Conservation (phyloP, 331 rosid genomes). For the Ulmus americana region DNA sequence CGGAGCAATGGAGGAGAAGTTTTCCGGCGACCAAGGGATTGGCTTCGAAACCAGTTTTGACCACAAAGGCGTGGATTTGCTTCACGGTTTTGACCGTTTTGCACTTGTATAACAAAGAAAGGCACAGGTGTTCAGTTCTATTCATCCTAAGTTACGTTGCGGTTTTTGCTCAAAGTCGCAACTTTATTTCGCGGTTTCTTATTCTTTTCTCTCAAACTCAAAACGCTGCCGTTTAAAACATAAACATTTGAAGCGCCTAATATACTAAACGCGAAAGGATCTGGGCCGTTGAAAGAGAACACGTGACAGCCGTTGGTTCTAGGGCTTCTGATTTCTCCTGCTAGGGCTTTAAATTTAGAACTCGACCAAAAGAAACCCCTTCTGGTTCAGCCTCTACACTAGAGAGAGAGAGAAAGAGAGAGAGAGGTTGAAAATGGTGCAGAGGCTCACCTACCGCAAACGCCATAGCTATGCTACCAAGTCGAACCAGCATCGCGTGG, state of each 20-base stretch:
- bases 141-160: conserved; percentile 12
- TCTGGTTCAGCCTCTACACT: neutral
- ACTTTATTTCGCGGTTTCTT: neutral
- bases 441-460: conserved; percentile 37
- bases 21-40: conserved; percentile 51
- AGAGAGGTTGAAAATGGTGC: conserved; percentile 32
- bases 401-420: neutral
- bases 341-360: neutral
- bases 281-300: conserved; percentile 5
- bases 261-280: neutral
- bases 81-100: conserved; percentile 36
- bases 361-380: neutral
- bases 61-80: conserved; percentile 48
- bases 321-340: conserved; percentile 10
- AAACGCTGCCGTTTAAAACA: neutral
- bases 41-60: conserved; percentile 39
- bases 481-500: conserved; percentile 41
- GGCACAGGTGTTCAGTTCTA: conserved; percentile 26
- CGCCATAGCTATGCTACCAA: conserved; percentile 49
- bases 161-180: neutral
- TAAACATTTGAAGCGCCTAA: neutral
- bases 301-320: conserved; percentile 22
- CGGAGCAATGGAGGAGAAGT: conserved; percentile 66
- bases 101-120: conserved; percentile 45
- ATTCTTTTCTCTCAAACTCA: neutral